Evolutionary conservation across 1,284 basidiomycete genomes (phyloP), one percentile per base, ranked within the genome.

Genomic region (Moesziomyces antarcticus): DNA sequence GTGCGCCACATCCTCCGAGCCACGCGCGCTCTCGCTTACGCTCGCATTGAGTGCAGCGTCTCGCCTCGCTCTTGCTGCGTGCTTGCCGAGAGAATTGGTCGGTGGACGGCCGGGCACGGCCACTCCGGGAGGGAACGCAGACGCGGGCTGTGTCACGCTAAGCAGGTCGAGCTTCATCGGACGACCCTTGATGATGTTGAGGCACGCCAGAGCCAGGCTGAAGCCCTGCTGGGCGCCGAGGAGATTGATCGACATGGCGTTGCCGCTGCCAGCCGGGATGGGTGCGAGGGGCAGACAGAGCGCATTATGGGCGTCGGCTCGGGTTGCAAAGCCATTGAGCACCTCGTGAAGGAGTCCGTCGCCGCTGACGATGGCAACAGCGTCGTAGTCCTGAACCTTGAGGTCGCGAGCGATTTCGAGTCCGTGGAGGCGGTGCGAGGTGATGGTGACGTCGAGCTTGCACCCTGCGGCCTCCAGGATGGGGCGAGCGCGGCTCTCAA

Each of bases 311-410:
- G 92, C 91, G 54, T 92, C 88, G 10, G 87, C 82, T 56, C 94
- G 90, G 44, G 88, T 85, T 1, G 92, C 91, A 50, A 97, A 89
- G 3, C 95, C 97, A 81, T 99, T 98, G 80, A 97, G 82, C n/a
- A 96, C 87, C 85, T 98, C 95, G 81, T 95, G 93, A 9, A 94
- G 82, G 44, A 94, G 87, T 6, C 95, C 95, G 82, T 98, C 95
- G 0, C 95, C 95, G 0, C 93, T 94, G 22, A 96, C 89, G 9
- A 90, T 86, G n/a, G 93, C 88, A 35, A 97, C 85, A 0, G 90
- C 93, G 77, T 87, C 87, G 72, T 56, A 78, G 93, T 66, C 43
- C 11, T 88, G 86, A 1, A 94, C 85, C 0, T 88, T 80, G 30
- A 94, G 85, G 0, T 87, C 85, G 63, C 88, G 87, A 0, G 88